phyloP scores from a whole-genome alignment of 768 basidiomycete genomes.

The Candolleomyces aberdarensis region DNA sequence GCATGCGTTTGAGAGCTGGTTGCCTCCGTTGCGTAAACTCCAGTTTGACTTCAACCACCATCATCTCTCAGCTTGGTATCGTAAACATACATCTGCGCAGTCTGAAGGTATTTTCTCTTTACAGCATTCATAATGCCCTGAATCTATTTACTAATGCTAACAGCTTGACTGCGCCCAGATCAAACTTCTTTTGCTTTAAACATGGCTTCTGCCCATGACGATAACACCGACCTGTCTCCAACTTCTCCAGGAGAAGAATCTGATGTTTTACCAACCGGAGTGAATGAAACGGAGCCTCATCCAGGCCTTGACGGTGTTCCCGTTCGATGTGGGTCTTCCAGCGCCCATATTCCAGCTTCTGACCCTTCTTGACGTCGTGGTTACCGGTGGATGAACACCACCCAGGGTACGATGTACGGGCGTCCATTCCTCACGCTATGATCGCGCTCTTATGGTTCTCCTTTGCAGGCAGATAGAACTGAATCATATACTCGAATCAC shows the following conservation, averaged over 20 bases:
- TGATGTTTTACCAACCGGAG: constrained; percentile 47
- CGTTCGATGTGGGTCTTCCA: constrained; percentile 67
- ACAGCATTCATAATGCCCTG: not conserved
- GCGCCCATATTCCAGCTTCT: constrained; percentile 7
- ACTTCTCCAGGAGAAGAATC: constrained; percentile 63
- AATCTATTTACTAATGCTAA: not conserved
- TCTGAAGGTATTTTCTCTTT: not conserved
- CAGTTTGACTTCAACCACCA: not conserved
- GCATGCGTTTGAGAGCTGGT: not conserved
- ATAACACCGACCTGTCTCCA: constrained; percentile 31
- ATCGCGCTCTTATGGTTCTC: constrained; percentile 7
- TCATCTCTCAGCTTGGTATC: not conserved
- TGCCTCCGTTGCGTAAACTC: not conserved
- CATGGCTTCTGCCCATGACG: not conserved
- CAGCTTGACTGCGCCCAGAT: not conserved
- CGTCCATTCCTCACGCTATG: constrained; percentile 19
- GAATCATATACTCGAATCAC: constrained; percentile 80
- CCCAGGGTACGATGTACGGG: constrained; percentile 80
- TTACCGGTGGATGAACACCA: constrained; percentile 2
- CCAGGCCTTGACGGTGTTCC: constrained; percentile 74
- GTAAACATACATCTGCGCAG: not conserved
- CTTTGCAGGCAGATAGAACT: constrained; percentile 69
- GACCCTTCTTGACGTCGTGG: constrained; percentile 4
- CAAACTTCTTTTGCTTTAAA: not conserved
- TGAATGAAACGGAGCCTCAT: constrained; percentile 57